Evolutionary conservation across 2,329 filamentous ascomycete genomes (phyloP).

Genomic region (Fusarium anguioides): DNA sequence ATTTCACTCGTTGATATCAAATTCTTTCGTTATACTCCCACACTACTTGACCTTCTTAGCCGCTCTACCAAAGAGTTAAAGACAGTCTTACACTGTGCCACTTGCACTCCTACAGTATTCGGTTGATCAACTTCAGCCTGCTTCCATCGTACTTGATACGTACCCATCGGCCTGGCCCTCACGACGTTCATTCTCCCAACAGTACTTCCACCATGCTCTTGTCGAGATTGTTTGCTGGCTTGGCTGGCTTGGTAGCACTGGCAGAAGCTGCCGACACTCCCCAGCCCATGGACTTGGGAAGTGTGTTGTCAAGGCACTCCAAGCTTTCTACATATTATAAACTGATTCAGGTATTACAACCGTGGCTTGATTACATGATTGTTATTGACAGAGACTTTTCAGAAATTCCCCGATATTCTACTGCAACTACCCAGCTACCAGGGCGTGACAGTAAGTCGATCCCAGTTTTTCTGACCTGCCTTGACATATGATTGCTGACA

Average conservation of each 20-base stretch:
- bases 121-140: neutral
- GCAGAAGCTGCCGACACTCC: conserved; percentile 33
- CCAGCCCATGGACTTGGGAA: conserved; percentile 51
- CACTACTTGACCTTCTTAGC: neutral
- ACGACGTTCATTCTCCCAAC: neutral
- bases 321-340: conserved; percentile 58
- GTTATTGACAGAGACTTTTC: neutral
- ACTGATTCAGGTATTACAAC: conserved; percentile 54
- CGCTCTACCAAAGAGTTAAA: neutral
- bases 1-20: conserved; percentile 9
- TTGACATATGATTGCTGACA: neutral
- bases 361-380: neutral
- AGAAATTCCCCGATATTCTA: conserved; percentile 60
- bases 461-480: no score
- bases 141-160: neutral
- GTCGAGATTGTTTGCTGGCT: conserved; percentile 28
- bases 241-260: conserved; percentile 39
- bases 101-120: neutral
- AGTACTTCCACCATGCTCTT: conserved; percentile 30
- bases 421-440: conserved; percentile 56
- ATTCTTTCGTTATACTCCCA: neutral
- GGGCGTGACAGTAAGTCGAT: conserved; percentile 57
- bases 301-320: conserved; percentile 52
- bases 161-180: neutral
- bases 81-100: neutral